These are phyloP conservation scores for Furcasterigmium sp. DNA, from an alignment of 2,329 filamentous ascomycete species.

Conservation along the genomic window DNA sequence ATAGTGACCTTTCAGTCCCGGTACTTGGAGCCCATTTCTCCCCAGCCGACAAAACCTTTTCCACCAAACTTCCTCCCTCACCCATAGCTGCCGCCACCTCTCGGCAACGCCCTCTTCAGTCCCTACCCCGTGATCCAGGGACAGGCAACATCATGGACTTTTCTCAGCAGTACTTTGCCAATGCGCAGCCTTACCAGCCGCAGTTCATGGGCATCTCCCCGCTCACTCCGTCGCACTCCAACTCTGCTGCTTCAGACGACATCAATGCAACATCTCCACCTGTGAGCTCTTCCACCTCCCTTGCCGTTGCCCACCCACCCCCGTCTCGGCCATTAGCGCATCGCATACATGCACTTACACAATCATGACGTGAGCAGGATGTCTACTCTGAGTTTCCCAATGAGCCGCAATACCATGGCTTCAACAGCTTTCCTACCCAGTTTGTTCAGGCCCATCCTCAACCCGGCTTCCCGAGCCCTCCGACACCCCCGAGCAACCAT, in stretches of 20 bases:
- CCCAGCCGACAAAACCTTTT: background rate
- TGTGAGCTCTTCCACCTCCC: constrained; percentile 33
- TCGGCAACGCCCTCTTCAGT: background rate
- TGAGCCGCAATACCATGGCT: constrained; percentile 41
- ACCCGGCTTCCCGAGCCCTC: constrained; percentile 37
- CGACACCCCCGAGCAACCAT: constrained; percentile 42
- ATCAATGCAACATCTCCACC: constrained; percentile 50
- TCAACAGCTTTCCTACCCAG: constrained; percentile 36
- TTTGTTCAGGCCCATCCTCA: constrained; percentile 12
- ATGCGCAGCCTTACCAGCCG: constrained; percentile 45
- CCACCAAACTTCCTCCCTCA: background rate
- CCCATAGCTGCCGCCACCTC: background rate
- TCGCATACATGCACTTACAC: constrained; percentile 19
- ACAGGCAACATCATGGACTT: constrained; percentile 42
- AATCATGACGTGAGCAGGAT: constrained; percentile 36
- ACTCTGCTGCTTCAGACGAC: constrained; percentile 47
- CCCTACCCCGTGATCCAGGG: background rate
- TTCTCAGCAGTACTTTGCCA: constrained; percentile 43
- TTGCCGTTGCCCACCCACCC: constrained; percentile 19
- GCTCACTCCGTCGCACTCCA: constrained; percentile 33
- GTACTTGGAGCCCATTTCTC: too few relatives aligned
- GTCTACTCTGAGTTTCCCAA: constrained; percentile 41
- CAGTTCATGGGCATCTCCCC: constrained; percentile 41
- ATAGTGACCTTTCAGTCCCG: too few relatives aligned
- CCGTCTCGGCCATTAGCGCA: constrained; percentile 22